Conservation (phyloP, 2,329 filamentous ascomycete genomes). For the Talaromyces sp. region DNA sequence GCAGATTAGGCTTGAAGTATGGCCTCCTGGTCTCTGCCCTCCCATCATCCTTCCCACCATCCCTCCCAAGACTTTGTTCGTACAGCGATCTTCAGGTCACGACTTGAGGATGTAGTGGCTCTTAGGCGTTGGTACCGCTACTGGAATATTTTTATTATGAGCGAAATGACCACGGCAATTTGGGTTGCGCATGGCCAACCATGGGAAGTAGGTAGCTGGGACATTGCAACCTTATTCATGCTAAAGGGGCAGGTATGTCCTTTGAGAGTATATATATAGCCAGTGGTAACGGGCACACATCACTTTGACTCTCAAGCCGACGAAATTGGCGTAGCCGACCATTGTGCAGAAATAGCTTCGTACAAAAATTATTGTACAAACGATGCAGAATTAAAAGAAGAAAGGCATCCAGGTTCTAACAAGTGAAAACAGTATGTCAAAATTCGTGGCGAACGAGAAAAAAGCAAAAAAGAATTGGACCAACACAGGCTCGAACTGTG, state of each 20-base stretch:
- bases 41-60: not conserved
- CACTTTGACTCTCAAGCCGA: too few relatives aligned
- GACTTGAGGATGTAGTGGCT: conserved; percentile 40
- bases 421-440: not conserved
- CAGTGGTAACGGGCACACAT: too few relatives aligned
- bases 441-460: not conserved
- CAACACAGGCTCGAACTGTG: conserved; percentile 10
- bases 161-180: conserved; percentile 2
- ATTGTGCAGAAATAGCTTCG: too few relatives aligned
- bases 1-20: not conserved
- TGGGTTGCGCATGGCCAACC: not conserved
- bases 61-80: not conserved
- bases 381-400: too few relatives aligned
- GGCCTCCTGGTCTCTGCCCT: not conserved
- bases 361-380: too few relatives aligned
- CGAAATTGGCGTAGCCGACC: too few relatives aligned
- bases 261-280: too few relatives aligned
- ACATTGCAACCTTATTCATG: not conserved
- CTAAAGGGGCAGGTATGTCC: not conserved
- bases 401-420: not conserved
- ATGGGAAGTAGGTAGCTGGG: not conserved
- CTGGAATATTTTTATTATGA: conserved; percentile 7
- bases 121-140: conserved; percentile 29
- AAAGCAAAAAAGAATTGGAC: conserved; percentile 1
- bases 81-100: not conserved